These are phyloP conservation scores for Pleodorina starrii DNA, from an alignment of 139 green algal species.

Conservation along the genomic window DNA sequence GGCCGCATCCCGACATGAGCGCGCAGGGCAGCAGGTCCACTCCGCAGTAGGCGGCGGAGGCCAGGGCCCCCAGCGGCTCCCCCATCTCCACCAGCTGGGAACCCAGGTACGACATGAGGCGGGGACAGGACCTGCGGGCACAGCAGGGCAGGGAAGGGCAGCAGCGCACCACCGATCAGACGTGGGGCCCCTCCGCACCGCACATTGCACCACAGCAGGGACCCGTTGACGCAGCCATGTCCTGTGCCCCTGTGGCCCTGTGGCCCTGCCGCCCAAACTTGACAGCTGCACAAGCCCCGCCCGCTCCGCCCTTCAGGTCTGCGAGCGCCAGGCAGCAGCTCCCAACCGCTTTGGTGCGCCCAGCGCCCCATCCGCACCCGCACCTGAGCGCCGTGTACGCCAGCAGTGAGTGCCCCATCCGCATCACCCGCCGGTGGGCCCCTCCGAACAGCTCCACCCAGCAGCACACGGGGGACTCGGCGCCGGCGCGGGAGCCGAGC, in stretches of 20 bases:
- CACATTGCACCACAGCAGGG: too few species aligned
- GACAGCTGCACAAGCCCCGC: too few species aligned
- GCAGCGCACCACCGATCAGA: too few species aligned
- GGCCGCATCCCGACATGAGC: not conserved
- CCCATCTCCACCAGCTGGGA: conserved; percentile 40
- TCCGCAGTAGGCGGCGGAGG: not conserved
- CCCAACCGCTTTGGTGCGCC: too few species aligned
- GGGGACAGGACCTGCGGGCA: conserved; percentile 17
- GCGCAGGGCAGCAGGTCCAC: conserved; percentile 13
- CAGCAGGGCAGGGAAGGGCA: not conserved
- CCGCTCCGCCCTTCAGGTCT: too few species aligned
- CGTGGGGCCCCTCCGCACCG: too few species aligned
- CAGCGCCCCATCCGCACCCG: not conserved
- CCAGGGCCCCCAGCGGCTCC: conserved; percentile 4
- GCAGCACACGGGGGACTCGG: not conserved
- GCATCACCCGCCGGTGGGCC: conserved; percentile 16
- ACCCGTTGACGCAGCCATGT: too few species aligned
- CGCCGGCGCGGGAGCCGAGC: not conserved
- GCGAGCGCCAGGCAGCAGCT: too few species aligned
- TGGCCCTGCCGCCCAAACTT: too few species aligned
- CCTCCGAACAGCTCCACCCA: conserved; percentile 6
- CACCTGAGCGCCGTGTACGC: conserved; percentile 20
- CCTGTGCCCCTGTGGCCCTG: too few species aligned
- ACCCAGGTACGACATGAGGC: conserved; percentile 19
- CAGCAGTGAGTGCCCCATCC: conserved; percentile 11